Conservation (phyloP, 2,329 filamentous ascomycete species). For the Blumeria graminis region DNA sequence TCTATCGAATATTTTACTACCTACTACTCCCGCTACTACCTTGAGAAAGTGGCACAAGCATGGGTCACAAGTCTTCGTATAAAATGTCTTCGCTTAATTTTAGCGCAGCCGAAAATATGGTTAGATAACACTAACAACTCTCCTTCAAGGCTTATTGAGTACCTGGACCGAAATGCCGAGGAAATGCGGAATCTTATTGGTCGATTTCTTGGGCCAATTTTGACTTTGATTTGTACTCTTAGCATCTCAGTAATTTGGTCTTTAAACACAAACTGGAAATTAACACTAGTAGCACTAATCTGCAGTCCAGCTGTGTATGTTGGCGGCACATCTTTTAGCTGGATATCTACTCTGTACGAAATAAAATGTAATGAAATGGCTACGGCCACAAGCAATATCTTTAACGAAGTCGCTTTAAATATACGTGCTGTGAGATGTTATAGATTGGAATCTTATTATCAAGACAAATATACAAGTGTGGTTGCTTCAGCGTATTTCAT, state of each 20-base stretch:
- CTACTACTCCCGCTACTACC: conserved; percentile 42
- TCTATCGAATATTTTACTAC: conserved; percentile 38
- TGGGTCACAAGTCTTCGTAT: conserved; percentile 55
- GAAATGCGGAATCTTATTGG: conserved; percentile 69
- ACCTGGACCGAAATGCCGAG: conserved; percentile 59
- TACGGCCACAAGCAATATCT: conserved; percentile 32
- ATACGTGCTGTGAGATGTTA: conserved; percentile 57
- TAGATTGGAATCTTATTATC: conserved; percentile 49
- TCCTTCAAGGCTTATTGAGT: conserved; percentile 38
- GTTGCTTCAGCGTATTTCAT: conserved; percentile 27
- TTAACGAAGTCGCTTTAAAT: conserved; percentile 54
- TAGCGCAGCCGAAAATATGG: conserved; percentile 57
- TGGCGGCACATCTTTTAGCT: conserved; percentile 40
- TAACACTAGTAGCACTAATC: conserved; percentile 53
- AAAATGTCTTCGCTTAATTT: conserved; percentile 41
- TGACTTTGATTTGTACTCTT: conserved; percentile 44
- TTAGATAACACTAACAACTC: conserved; percentile 48
- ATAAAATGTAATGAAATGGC: conserved; percentile 36
- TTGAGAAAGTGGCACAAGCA: conserved; percentile 45
- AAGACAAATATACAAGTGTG: conserved; percentile 31
- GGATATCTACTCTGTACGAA: conserved; percentile 50
- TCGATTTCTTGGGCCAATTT: conserved; percentile 46
- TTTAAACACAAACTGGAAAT: conserved; percentile 48
- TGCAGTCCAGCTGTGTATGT: conserved; percentile 42
- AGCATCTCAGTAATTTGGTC: conserved; percentile 51